Conservation (phyloP, 2,329 filamentous ascomycete species). For the Westerdykella ornata region DNA sequence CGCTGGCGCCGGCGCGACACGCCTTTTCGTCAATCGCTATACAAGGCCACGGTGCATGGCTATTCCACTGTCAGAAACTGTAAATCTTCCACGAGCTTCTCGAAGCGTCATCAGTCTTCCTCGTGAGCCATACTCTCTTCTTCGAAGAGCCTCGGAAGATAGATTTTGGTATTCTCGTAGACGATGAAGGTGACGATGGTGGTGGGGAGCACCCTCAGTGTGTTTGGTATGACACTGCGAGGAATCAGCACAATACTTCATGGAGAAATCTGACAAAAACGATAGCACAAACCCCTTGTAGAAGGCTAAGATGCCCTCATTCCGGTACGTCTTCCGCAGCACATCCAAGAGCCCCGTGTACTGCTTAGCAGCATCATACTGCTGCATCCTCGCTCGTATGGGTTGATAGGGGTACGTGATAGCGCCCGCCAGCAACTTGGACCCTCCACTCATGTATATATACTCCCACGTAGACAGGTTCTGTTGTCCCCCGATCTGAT, state of each 20-base stretch:
- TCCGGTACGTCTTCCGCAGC: constrained; percentile 63
- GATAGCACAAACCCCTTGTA: constrained; percentile 61
- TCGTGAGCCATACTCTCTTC: constrained; percentile 31
- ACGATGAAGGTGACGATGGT: constrained; percentile 96
- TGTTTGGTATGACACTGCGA: constrained; percentile 63
- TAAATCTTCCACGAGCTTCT: background rate
- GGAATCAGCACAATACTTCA: background rate
- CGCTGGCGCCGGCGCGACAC: no score
- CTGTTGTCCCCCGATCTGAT: constrained; percentile 26
- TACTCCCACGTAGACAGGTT: constrained; percentile 66
- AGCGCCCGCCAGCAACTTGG: constrained; percentile 84
- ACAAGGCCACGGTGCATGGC: no score
- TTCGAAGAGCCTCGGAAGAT: constrained; percentile 47
- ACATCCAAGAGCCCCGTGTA: constrained; percentile 72
- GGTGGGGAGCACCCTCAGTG: constrained; percentile 85
- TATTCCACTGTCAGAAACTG: no score
- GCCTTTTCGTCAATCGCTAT: no score
- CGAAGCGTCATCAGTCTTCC: constrained; percentile 20
- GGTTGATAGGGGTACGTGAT: constrained; percentile 95
- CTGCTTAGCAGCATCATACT: constrained; percentile 68
- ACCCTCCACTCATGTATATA: constrained; percentile 68
- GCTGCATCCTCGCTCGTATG: constrained; percentile 79
- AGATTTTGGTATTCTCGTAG: constrained; percentile 85
- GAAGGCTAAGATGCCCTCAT: constrained; percentile 76
- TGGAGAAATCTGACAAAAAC: background rate